Conservation (phyloP, 352 stramenopile species). For the Nothophytophthora sp. region DNA sequence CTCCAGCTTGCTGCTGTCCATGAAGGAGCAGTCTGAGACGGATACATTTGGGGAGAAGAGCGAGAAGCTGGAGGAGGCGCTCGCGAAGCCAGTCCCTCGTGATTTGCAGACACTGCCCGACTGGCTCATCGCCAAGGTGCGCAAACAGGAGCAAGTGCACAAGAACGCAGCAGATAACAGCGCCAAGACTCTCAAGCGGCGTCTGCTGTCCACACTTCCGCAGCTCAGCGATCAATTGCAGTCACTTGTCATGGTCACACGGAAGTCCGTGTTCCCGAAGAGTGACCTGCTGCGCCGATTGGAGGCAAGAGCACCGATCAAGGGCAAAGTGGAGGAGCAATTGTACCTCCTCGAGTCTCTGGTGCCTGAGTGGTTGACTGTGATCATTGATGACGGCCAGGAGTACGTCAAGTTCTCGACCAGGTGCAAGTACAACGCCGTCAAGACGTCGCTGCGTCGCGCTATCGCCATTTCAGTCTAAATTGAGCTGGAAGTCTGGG, state of each 20-base stretch:
- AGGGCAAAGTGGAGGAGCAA: slow-evolving; percentile 65
- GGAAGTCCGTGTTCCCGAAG: slow-evolving; percentile 64
- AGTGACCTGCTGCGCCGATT: slow-evolving; percentile 48
- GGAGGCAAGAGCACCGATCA: slow-evolving; percentile 42
- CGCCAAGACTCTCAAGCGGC: slow-evolving; percentile 40
- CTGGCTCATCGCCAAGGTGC: slow-evolving; percentile 83
- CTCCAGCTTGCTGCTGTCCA: slow-evolving; percentile 10
- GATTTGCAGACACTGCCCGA: slow-evolving; percentile 67
- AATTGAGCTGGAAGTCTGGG: background rate
- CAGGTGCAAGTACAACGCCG: slow-evolving; percentile 64
- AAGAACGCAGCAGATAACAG: slow-evolving; percentile 43
- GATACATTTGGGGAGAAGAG: slow-evolving; percentile 6
- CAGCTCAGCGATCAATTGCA: slow-evolving; percentile 78
- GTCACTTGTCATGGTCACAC: slow-evolving; percentile 60
- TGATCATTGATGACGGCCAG: slow-evolving; percentile 61
- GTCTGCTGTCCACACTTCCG: slow-evolving; percentile 61
- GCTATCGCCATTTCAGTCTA: slow-evolving; percentile 36
- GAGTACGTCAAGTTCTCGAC: slow-evolving; percentile 67
- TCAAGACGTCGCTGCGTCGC: slow-evolving; percentile 60
- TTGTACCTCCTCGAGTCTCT: slow-evolving; percentile 66
- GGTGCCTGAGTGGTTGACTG: slow-evolving; percentile 76
- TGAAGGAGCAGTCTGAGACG: slow-evolving; percentile 16
- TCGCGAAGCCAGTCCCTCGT: slow-evolving; percentile 63
- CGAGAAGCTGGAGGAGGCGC: slow-evolving; percentile 38
- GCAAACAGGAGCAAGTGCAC: slow-evolving; percentile 48